Percentiles rank a stretch among this genome's conserved stretches.
These are phyloP conservation scores for Hibiscus mutabilis DNA, from an alignment of 345 rosid genomes.

Conservation along the genomic window DNA sequence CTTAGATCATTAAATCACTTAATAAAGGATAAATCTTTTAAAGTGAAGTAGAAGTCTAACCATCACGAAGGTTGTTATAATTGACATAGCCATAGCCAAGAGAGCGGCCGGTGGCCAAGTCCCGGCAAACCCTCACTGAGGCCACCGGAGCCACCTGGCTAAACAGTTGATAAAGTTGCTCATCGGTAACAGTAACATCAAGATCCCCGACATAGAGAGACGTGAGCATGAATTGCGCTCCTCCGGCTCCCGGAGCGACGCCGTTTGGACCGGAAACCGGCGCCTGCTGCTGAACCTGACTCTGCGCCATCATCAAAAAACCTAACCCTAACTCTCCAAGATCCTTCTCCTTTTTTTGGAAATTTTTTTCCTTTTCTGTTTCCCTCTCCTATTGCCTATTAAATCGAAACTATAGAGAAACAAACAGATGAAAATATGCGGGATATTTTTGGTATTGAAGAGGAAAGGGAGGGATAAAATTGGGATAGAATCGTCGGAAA, in stretches of 20 bases:
- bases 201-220: constrained; percentile 89
- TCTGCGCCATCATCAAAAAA: constrained; percentile 55
- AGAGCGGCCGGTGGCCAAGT: constrained; percentile 64
- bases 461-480: constrained; percentile 19
- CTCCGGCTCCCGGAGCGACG: constrained; percentile 29
- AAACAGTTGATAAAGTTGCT: constrained; percentile 75
- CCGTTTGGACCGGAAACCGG: constrained; percentile 34
- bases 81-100: constrained; percentile 89
- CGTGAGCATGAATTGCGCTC: constrained; percentile 39
- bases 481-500: constrained; percentile 33
- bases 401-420: constrained; percentile 15
- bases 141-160: constrained; percentile 68
- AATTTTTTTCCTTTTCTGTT: constrained; percentile 4
- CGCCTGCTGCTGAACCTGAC: constrained; percentile 60
- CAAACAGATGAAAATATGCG: neutral
- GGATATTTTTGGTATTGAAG: constrained; percentile 4
- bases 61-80: constrained; percentile 69
- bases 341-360: constrained; percentile 16
- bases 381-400: constrained; percentile 16
- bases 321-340: constrained; percentile 8
- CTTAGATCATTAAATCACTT: constrained; percentile 13
- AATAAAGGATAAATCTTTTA: neutral
- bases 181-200: constrained; percentile 60
- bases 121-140: constrained; percentile 83
- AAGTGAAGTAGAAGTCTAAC: constrained; percentile 25